Evolutionary conservation across 2,329 filamentous ascomycete species (phyloP), one percentile per base, ranked within the genome.

Genomic region (Claviceps sp.): DNA sequence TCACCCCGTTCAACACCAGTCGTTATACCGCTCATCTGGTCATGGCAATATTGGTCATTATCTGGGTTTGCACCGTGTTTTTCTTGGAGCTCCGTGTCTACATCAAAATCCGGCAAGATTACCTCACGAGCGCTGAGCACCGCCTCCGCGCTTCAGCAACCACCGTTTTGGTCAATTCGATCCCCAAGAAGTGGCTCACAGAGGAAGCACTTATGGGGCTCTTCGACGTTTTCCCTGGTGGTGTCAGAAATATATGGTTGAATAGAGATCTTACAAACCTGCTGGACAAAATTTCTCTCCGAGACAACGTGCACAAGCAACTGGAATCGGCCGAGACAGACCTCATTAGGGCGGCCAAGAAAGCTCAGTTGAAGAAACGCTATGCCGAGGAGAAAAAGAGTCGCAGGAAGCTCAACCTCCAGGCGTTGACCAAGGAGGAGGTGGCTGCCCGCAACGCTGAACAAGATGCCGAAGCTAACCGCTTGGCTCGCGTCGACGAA

Each of bases 151-250:
- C 93, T 17, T 97, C 91, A 16, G 91, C 93, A 2, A 98, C 91
- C 5, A 98, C 93, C 0, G 91, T 98, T 46, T 76, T 98, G 5
- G 89, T 98, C 50, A 93, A 85, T 56, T 85, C 85, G 11, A 95
- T 98, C 49, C 93, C 93, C 1, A 73, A 78, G 42, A 95, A 94
- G 62, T 98, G 93, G 93, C 79, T 95, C 7, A 88, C 79, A 2
- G 79, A 88, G 47, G 83, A 95, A 45, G 87, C 88, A 0, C 75
- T 98, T 4, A 78, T 82, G 53, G 85, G 85, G 0, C 74, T 98
- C 0, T 98, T 94, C 61, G 93, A 98, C 64, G 90, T 97, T 1
- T 97, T 96, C 59, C 93, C 93, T 0, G 93, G 93, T 20, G 93
- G 93, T 34, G 85, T 98, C 62, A 81, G 88, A 54, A 97, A 97